phyloP scores from a whole-genome alignment of 1,139 yeast genomes.

The Pichia sp. region DNA sequence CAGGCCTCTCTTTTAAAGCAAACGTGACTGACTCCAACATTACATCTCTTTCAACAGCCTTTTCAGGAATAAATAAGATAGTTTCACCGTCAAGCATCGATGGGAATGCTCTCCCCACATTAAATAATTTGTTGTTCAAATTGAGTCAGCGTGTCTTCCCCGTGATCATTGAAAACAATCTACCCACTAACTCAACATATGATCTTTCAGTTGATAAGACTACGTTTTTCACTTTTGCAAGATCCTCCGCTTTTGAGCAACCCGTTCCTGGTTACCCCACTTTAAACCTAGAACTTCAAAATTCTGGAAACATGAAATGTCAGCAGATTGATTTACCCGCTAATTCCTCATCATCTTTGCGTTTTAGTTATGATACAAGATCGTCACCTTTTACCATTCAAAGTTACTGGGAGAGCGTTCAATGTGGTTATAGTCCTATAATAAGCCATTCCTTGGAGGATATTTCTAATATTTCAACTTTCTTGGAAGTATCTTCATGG shows the following conservation, averaged over 20 bases:
- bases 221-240: constrained; percentile 12
- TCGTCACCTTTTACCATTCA: constrained; percentile 34
- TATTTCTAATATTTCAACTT: constrained; percentile 28
- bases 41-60: constrained; percentile 7
- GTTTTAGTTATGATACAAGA: constrained; percentile 29
- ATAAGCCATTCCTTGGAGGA: constrained; percentile 39
- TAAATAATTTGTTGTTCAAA: constrained; percentile 38
- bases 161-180: constrained; percentile 34
- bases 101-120: constrained; percentile 39
- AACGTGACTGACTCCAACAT: constrained; percentile 8
- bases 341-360: constrained; percentile 3
- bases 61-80: constrained; percentile 4
- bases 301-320: neutral
- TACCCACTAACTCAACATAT: constrained; percentile 27
- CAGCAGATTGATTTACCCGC: neutral
- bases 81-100: constrained; percentile 12
- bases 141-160: constrained; percentile 37
- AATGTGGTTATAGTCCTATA: constrained; percentile 61
- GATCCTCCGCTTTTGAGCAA: neutral
- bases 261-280: neutral
- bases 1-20: neutral
- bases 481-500: constrained; percentile 51
- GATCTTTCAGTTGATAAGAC: constrained; percentile 18
- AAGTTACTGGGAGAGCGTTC: constrained; percentile 37
- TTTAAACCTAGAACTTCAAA: neutral